Evolutionary conservation across 257 asterid genomes (phyloP).

Genomic region (Nicotiana obtusifolia): DNA sequence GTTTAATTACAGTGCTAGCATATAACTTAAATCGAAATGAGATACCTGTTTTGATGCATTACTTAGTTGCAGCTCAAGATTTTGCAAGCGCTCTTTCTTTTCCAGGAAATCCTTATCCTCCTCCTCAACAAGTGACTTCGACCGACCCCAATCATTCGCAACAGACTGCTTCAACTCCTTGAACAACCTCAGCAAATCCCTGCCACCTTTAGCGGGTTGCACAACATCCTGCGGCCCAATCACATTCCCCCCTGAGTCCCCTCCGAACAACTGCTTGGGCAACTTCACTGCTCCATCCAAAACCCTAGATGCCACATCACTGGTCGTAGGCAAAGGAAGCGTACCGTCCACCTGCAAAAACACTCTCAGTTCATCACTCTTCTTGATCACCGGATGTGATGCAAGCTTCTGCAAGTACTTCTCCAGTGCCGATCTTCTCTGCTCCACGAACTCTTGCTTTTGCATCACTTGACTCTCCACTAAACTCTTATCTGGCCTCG

Average conservation of each 20-base stretch:
- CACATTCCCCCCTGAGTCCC: conserved; percentile 57
- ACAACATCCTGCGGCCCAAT: conserved; percentile 80
- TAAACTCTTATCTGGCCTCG: conserved; percentile 90
- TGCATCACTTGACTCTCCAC: conserved; percentile 98
- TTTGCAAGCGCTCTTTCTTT: conserved; percentile 65
- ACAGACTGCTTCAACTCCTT: conserved; percentile 95
- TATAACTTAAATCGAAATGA: too few species aligned
- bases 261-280: conserved; percentile 88
- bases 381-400: conserved; percentile 63
- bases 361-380: conserved; percentile 87
- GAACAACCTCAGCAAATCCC: conserved; percentile 84
- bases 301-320: conserved; percentile 80
- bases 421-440: conserved; percentile 85
- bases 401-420: conserved; percentile 78
- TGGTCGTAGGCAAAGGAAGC: conserved; percentile 66
- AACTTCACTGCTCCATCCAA: conserved; percentile 89
- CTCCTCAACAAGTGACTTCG: conserved; percentile 63
- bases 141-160: conserved; percentile 78
- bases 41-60: conserved; percentile 75
- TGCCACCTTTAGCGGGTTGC: conserved; percentile 88
- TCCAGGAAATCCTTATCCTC: conserved; percentile 84
- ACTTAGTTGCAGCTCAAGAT: conserved; percentile 81
- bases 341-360: conserved; percentile 81
- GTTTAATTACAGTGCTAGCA: too few species aligned
- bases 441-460: conserved; percentile 95